Base-by-base conservation (phyloP, 192 early-diverging fungal species). In the Backusella sp. region DNA sequence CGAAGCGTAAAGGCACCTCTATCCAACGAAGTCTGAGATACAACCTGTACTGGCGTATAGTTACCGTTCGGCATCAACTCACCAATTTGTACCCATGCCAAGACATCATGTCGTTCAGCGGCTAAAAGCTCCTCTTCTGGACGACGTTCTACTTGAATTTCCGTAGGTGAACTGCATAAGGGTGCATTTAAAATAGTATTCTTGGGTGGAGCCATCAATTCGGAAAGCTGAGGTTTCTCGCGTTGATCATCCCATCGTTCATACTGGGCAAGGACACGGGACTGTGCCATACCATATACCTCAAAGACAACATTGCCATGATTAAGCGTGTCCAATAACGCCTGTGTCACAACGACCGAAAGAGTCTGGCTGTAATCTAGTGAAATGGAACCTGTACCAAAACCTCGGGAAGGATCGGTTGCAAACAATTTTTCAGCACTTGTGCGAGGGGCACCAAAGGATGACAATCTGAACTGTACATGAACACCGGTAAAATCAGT, bases 91-190 rank as follows among this genome's bases (percentile, higher is more conserved):
- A 93, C 77, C 85, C 90, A 92, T 17, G 89, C 79, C 7, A 88
- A 56, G 0, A 94, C 66, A 79, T 94, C 92, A 66, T 93, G 91
- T 5, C 89, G 84, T 76, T 91, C 90, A 32, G 89, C 86, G 2
- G 86, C 83, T 42, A 89, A 81, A 39, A 89, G 80, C 69, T 89
- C 91, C 39, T 93, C 90, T 37, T 85, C 85, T 0, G 84, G 75
- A 21, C 72, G 32, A 34, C 65, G 62, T 23, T 46, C 70, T 12
- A 46, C 23, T 9, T 19, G 72, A 62, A 62, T 14, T 28, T 62
- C 56, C 0, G 26, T 62, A 26, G 70, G 70, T 46, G 23, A 84
- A 83, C 85, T 68, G 35, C 32, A 30, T 30, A 67, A 30, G 14
- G 66, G 15, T 19, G 66, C 1, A 35, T 35, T 35, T 35, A 67